Evolutionary conservation across 768 basidiomycete species (phyloP).

Genomic region (Tricholoma matsutake): DNA sequence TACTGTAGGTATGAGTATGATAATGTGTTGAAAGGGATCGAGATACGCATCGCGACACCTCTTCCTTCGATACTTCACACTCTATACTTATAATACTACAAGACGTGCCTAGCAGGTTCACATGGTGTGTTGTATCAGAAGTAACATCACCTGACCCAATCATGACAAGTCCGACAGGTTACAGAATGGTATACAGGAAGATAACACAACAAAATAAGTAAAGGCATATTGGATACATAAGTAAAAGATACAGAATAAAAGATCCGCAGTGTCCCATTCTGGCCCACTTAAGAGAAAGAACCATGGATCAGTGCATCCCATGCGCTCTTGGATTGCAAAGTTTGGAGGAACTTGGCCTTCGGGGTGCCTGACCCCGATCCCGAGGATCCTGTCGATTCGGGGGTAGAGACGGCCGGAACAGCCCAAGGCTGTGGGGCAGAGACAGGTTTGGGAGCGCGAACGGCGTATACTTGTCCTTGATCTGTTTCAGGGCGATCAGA

Average conservation of each 20-base stretch:
- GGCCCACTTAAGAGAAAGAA: conserved; percentile 47
- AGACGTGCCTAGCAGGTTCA: too few species aligned
- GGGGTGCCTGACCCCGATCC: conserved; percentile 29
- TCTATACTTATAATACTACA: too few species aligned
- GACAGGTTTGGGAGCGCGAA: conserved; percentile 17
- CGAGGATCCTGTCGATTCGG: neutral
- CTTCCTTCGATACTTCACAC: too few species aligned
- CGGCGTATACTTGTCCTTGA: neutral
- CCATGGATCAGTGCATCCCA: conserved; percentile 71
- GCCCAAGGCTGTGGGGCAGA: conserved; percentile 13
- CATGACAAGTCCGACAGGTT: neutral
- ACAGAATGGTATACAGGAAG: conserved; percentile 5
- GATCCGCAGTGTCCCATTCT: conserved; percentile 2
- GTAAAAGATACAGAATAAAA: conserved; percentile 2
- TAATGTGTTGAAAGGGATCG: too few species aligned
- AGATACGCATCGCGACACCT: too few species aligned
- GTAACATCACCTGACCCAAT: too few species aligned
- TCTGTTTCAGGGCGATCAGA: neutral
- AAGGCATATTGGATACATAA: conserved; percentile 6
- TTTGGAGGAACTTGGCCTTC: conserved; percentile 51
- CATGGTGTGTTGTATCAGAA: too few species aligned
- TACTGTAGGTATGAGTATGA: too few species aligned
- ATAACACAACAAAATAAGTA: conserved; percentile 8
- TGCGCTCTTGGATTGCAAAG: conserved; percentile 57
- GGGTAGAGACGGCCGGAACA: conserved; percentile 1